Evolutionary conservation across 768 basidiomycete genomes (phyloP), one percentile per base, ranked within the genome.

Genomic region (Steccherinum ochraceum): DNA sequence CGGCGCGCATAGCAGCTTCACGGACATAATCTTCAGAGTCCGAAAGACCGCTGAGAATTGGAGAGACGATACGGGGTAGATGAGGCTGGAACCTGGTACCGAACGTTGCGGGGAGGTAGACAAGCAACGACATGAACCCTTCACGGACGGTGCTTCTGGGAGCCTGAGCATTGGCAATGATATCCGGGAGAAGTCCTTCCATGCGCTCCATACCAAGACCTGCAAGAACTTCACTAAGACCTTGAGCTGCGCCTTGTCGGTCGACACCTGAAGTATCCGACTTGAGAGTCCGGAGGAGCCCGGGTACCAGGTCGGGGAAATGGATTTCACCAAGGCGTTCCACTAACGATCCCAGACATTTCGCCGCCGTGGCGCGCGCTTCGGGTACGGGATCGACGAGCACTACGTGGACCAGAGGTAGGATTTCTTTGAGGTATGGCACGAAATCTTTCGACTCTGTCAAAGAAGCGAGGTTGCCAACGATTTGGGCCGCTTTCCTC

Each of bases 1-100:
- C 94, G n/a, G 95, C 94, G 27, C 91, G 82, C 94, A 98, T 97
- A 3, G 95, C 93, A 11, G 95, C 94, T 56, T 98, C 94, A 21
- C 95, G 79, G 10, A 98, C 96, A 61, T 88, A 93, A 70, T 97
- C 96, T 58, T 96, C 94, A 5, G 83, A 74, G 61, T 98, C 95
- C 0, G 95, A 86, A 30, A 99, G 72, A 55, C 96, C 96, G 42
- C 81, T 81, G 26, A 98, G 75, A 56, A 99, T 95, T 0, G 95
- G 95, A 10, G 86, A 72, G 40, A 98, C 89, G 62, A 99, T 95
- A 67, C 92, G 89, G 5, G 92, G 89, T 7, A 99, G 73, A 69
- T 98, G 94, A 0, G 94, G 95, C 56, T 93, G 84, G 80, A 99
- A 98, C 41, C 94, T 86, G 50, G 88, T 84, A 5, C 96, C 96